Evolutionary conservation across 257 asterid species (phyloP).

Genomic region (Solanum clarkiae): DNA sequence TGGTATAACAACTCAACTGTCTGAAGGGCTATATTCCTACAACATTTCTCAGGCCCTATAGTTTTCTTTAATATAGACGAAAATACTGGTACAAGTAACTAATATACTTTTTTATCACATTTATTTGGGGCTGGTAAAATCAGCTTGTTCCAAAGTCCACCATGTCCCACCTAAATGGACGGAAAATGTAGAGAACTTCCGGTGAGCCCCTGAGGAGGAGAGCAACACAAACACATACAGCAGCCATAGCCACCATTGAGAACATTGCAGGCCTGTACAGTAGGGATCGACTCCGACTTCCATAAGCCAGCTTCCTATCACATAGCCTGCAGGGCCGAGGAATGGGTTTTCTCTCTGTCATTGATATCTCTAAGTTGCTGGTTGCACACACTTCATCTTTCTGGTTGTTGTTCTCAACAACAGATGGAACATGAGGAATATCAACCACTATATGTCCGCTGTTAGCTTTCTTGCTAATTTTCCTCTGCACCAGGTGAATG

Average conservation of each 20-base stretch:
- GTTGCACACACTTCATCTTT: conserved; percentile 21
- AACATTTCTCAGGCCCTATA: conserved; percentile 14
- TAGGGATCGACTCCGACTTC: conserved; percentile 26
- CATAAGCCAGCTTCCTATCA: conserved; percentile 18
- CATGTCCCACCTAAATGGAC: conserved; percentile 77
- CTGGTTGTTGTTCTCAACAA: conserved; percentile 18
- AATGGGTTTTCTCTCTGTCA: neutral
- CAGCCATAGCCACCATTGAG: conserved; percentile 74
- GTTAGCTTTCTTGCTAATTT: conserved; percentile 32
- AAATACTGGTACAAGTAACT: neutral
- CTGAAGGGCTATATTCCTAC: conserved; percentile 3
- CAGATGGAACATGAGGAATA: conserved; percentile 23
- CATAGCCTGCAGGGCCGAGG: conserved; percentile 39
- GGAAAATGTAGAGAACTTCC: conserved; percentile 39
- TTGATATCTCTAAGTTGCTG: conserved; percentile 33
- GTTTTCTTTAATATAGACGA: conserved; percentile 15
- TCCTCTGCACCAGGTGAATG: conserved; percentile 63
- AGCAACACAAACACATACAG: conserved; percentile 77
- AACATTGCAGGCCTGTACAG: conserved; percentile 61
- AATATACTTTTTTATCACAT: conserved; percentile 2
- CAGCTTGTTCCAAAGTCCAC: conserved; percentile 66
- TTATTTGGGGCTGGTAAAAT: neutral
- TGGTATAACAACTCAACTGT: conserved; percentile 2
- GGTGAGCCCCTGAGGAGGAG: conserved; percentile 72
- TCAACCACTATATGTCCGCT: conserved; percentile 41